These are phyloP conservation scores for Potentilla sterilis DNA, from an alignment of 306 rosid species.

Conservation along the genomic window DNA sequence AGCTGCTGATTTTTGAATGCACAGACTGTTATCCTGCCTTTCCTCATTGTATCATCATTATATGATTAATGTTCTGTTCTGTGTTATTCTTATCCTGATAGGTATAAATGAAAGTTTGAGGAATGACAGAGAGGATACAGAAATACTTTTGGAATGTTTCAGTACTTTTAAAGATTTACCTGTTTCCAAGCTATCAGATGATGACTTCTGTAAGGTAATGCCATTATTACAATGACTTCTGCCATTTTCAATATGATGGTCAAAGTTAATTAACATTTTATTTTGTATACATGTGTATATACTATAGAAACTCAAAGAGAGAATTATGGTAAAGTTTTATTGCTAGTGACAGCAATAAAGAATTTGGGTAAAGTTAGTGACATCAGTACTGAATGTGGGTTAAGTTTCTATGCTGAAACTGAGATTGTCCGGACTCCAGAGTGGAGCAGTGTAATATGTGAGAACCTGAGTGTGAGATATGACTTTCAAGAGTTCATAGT, in stretches of 20 bases:
- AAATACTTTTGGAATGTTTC: constrained; percentile 48
- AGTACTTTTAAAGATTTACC: constrained; percentile 42
- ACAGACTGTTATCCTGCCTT: constrained; percentile 4
- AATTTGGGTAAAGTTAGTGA: not conserved
- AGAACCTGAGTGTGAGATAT: not conserved
- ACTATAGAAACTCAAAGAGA: not conserved
- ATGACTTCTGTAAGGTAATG: constrained; percentile 66
- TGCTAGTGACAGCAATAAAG: no score
- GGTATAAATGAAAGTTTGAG: constrained; percentile 45
- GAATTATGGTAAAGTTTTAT: not conserved
- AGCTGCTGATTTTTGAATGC: not conserved
- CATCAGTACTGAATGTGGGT: not conserved
- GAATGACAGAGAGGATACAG: constrained; percentile 30
- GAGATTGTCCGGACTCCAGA: not conserved
- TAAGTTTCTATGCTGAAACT: not conserved
- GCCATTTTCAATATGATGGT: no score
- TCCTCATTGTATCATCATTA: constrained; percentile 4
- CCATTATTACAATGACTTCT: not conserved
- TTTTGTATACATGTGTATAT: not conserved
- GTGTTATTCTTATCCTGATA: constrained; percentile 28
- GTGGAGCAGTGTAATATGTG: not conserved
- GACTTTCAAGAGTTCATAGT: not conserved
- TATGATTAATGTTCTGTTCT: constrained; percentile 19
- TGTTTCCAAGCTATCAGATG: constrained; percentile 62
- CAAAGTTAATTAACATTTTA: not conserved